Conservation (phyloP, 2,329 filamentous ascomycete genomes). For the Chrysosporium queenslandicum region DNA sequence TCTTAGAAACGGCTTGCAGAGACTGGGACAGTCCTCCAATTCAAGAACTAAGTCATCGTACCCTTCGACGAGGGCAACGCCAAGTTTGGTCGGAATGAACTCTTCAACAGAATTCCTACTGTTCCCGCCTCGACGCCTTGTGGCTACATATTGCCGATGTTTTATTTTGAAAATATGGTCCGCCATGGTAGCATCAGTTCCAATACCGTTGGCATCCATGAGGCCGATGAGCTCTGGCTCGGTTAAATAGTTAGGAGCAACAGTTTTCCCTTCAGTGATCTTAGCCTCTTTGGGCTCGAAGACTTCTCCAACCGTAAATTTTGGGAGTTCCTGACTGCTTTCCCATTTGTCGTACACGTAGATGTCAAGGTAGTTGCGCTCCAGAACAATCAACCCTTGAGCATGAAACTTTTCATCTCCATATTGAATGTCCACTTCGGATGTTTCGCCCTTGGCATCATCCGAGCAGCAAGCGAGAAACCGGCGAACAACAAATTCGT, state of each 20-base stretch:
- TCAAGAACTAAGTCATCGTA: conserved; percentile 93
- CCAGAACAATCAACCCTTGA: conserved; percentile 72
- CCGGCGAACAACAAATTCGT: conserved; percentile 83
- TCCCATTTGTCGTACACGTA: conserved; percentile 97
- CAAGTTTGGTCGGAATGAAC: conserved; percentile 85
- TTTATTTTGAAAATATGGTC: conserved; percentile 97
- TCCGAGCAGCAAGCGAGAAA: conserved; percentile 95
- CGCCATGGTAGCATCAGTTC: conserved; percentile 97
- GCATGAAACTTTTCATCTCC: conserved; percentile 74
- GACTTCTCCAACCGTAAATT: conserved; percentile 65
- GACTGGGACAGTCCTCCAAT: conserved; percentile 51
- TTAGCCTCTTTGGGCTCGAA: conserved; percentile 84
- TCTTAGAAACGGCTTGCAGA: conserved; percentile 89
- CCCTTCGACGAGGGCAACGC: conserved; percentile 82
- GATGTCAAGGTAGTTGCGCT: conserved; percentile 88
- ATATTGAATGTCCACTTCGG: conserved; percentile 74
- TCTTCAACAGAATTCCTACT: conserved; percentile 55
- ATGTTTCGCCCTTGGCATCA: conserved; percentile 77
- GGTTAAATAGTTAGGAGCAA: conserved; percentile 73
- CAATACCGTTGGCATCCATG: conserved; percentile 98
- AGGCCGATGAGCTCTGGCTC: conserved; percentile 91
- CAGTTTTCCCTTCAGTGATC: conserved; percentile 85
- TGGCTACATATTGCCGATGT: conserved; percentile 72
- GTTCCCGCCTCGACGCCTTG: conserved; percentile 43
- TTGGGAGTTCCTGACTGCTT: conserved; percentile 70